Percentiles rank a stretch among this genome's conserved stretches.
These are phyloP conservation scores for Scedosporium aurantiacum DNA, from an alignment of 2,329 filamentous ascomycete genomes.

Conservation along the genomic window DNA sequence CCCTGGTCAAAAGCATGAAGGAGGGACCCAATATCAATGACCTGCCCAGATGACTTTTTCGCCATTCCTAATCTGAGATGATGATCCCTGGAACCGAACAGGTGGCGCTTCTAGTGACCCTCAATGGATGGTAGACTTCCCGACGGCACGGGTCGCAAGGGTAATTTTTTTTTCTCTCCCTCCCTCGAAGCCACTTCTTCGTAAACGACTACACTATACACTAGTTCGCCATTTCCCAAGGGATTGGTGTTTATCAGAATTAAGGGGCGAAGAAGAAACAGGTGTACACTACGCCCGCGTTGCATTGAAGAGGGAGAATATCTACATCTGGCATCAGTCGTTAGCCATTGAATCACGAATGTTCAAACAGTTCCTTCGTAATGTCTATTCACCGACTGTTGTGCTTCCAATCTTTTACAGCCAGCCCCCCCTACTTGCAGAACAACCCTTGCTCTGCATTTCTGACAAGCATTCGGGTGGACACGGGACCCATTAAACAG, in stretches of 20 bases:
- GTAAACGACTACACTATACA: too few species aligned
- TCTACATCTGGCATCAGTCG: too few species aligned
- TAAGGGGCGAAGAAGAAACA: too few species aligned
- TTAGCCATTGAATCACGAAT: too few species aligned
- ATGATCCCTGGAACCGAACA: background rate
- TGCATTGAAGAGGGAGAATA: too few species aligned
- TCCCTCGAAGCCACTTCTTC: background rate
- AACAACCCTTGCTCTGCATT: background rate
- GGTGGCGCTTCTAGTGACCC: background rate
- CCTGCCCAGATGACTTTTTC: background rate
- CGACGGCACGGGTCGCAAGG: background rate
- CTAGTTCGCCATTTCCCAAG: too few species aligned
- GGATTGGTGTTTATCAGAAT: too few species aligned
- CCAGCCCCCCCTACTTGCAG: background rate
- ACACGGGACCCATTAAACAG: background rate
- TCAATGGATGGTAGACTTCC: background rate
- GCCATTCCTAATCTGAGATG: background rate
- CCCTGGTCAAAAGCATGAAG: background rate
- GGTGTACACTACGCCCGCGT: too few species aligned
- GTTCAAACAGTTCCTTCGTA: background rate
- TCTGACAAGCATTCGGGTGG: background rate
- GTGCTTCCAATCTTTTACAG: background rate
- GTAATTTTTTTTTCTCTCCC: background rate
- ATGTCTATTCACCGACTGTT: background rate
- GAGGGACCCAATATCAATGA: background rate